Base-by-base conservation (phyloP, 257 asterid genomes). In the Nicotiana sylvestris region DNA sequence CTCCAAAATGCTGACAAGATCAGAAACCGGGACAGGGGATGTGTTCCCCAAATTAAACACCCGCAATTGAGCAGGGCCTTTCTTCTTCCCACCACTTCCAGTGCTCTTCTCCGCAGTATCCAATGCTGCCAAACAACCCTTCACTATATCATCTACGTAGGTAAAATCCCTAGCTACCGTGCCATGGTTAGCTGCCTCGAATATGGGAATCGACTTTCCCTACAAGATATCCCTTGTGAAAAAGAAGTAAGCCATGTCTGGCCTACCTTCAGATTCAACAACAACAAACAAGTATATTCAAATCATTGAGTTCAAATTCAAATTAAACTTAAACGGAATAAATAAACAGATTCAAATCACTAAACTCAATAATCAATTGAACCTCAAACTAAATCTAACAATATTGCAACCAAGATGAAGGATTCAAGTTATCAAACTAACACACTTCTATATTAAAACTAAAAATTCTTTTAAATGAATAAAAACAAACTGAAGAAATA, bases 191-290 rank as follows among this genome's bases (percentile, higher is more conserved):
- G 96, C 87, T 43, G 87, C 97, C 86, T 94, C 98, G 64, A 96
- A 96, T 86, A 96, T 91, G 5, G 91, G 91, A 65, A 96, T 94
- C 2, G 97, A 85, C 81, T 94, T 96, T 53, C 97, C 98, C 87
- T 89, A 94, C 97, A 96, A 87, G 15, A 96, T 94, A 87, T 96
- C 99, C 87, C 84, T 90, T 0, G 95, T 94, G 57, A 96, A 96
- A 66, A 96, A 96, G 97, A 94, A 96, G 85, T 96, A 96, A 0
- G 99, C 99, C 99, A 96, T 96, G 43, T 96, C 98, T 25, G 99
- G 99, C 89, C 99, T 88, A 66, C 99, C 99, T 21, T 21, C 21
- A 21, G 21, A 21, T 21, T 21, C 21, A 21, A 21, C 21, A 21
- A 21, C 21, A 21, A 21, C 21, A 21, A 21, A 21, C 21, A 21